A percentile compares a stretch with the other conserved stretches of the same genome.
phyloP scores from a whole-genome alignment of 441 rosid genomes.

The Breynia disticha region DNA sequence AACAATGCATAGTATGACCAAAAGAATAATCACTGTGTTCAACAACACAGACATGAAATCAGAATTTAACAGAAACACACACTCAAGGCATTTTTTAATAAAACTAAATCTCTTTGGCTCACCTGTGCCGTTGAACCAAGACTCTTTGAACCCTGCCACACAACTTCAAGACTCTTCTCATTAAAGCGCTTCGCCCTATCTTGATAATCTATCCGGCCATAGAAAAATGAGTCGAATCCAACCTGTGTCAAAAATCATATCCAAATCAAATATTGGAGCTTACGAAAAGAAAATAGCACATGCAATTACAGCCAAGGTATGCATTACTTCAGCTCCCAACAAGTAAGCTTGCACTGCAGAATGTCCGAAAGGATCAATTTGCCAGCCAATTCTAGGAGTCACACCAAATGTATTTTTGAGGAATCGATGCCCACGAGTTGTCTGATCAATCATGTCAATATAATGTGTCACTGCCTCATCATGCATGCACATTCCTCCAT shows the following conservation, averaged over 20 bases:
- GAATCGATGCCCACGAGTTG: constrained; percentile 86
- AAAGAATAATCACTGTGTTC: not conserved
- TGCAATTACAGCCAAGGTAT: constrained; percentile 11
- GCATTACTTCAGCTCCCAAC: constrained; percentile 91
- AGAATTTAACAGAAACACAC: not conserved
- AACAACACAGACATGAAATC: not conserved
- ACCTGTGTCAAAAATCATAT: constrained; percentile 39
- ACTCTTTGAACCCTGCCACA: constrained; percentile 93
- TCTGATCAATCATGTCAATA: constrained; percentile 99
- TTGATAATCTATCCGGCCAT: constrained; percentile 96
- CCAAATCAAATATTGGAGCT: constrained; percentile 7
- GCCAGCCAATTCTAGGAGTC: constrained; percentile 99
- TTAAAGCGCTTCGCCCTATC: constrained; percentile 73
- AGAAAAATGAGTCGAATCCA: constrained; percentile 93
- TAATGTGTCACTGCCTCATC: constrained; percentile 95
- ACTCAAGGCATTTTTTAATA: no score
- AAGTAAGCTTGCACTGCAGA: constrained; percentile 98
- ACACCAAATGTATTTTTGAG: constrained; percentile 70
- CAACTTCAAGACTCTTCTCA: constrained; percentile 94
- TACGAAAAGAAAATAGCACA: constrained; percentile 9
- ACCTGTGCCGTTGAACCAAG: constrained; percentile 91
- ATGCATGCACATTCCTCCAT: constrained; percentile 99
- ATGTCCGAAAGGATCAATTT: constrained; percentile 99
- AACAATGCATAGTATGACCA: not conserved
- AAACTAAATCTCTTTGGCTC: constrained; percentile 7